Percentiles rank a stretch among this genome's conserved stretches.
These are phyloP conservation scores for Papiliotrema fonsecae DNA, from an alignment of 1,284 basidiomycete genomes.

Conservation along the genomic window DNA sequence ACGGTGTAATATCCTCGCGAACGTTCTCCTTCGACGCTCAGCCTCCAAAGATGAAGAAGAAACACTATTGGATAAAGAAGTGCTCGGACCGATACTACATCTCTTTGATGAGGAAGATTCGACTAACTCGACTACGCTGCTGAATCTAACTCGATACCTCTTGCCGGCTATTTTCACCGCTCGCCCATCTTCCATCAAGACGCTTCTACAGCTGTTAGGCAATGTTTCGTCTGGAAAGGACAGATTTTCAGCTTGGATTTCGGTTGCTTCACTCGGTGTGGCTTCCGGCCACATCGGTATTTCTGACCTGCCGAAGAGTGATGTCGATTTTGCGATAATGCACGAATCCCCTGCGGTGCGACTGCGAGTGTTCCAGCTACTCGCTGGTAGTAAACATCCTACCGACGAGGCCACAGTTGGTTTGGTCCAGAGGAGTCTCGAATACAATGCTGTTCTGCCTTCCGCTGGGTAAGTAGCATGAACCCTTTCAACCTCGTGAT, in stretches of 20 bases:
- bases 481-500: background rate
- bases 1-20: constrained; percentile 21
- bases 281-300: constrained; percentile 19
- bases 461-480: constrained; percentile 27
- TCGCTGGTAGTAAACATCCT: constrained; percentile 26
- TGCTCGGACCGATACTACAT: constrained; percentile 20
- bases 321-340: constrained; percentile 24
- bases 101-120: constrained; percentile 15
- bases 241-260: constrained; percentile 32
- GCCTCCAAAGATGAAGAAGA: background rate
- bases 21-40: background rate
- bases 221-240: background rate
- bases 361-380: constrained; percentile 32
- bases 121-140: constrained; percentile 8
- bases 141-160: constrained; percentile 29
- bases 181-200: constrained; percentile 6
- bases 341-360: constrained; percentile 31
- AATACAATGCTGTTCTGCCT: constrained; percentile 24
- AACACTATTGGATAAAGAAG: background rate
- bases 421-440: constrained; percentile 25
- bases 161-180: constrained; percentile 27
- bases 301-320: constrained; percentile 14
- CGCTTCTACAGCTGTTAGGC: constrained; percentile 19
- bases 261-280: constrained; percentile 35
- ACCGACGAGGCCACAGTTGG: constrained; percentile 15